A percentile compares a stretch with the other conserved stretches of the same genome.
Evolutionary conservation across 371 early-diverging fungal species (phyloP).

Genomic region (Actinomucor elegans): DNA sequence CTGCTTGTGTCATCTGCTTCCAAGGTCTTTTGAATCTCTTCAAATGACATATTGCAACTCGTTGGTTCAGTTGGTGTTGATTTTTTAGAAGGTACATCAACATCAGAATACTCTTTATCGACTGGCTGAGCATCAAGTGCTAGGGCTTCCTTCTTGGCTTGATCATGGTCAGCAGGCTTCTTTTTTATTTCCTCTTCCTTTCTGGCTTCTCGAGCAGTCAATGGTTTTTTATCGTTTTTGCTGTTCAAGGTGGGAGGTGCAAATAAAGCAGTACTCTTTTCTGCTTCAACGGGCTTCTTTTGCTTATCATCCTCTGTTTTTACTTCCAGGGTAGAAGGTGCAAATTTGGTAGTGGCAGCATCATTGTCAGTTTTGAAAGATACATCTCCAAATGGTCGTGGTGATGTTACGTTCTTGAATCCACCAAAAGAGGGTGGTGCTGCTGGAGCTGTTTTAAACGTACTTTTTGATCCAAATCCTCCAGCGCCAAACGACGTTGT

Average conservation of each 20-base stretch:
- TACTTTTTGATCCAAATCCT: background rate
- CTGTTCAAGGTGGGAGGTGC: background rate
- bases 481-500: background rate
- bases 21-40: background rate
- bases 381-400: constrained; percentile 12
- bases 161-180: too few relatives aligned
- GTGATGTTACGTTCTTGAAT: background rate
- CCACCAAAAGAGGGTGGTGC: background rate
- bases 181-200: too few relatives aligned
- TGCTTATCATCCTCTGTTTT: too few relatives aligned
- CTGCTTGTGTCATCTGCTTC: background rate
- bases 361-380: background rate
- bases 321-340: background rate
- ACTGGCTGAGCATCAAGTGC: too few relatives aligned
- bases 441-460: background rate
- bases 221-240: too few relatives aligned
- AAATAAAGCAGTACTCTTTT: background rate
- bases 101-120: too few relatives aligned
- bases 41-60: constrained; percentile 1
- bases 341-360: background rate
- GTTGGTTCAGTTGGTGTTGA: background rate
- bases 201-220: too few relatives aligned
- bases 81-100: background rate
- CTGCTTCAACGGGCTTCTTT: too few relatives aligned
- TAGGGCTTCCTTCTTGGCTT: too few relatives aligned